These are phyloP conservation scores for Stevia rebaudiana DNA, from an alignment of 140 eudicot genomes.

Conservation along the genomic window DNA sequence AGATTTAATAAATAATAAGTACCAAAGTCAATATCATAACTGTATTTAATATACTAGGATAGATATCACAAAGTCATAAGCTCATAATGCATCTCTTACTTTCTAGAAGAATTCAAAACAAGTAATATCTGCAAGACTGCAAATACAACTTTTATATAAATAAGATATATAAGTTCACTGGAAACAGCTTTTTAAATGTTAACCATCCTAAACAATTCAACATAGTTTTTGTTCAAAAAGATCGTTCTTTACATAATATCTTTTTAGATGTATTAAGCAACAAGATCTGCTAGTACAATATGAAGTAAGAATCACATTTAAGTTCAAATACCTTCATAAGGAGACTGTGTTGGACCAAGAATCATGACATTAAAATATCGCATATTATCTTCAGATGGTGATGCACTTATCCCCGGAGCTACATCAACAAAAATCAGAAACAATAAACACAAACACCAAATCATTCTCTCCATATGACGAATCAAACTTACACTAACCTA, in stretches of 20 bases:
- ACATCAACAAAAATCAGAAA: conserved; percentile 13
- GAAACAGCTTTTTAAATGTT: neutral
- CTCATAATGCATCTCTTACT: neutral
- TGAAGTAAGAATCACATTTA: neutral
- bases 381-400: conserved; percentile 68
- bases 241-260: neutral
- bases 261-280: neutral
- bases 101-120: neutral
- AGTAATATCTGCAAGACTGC: neutral
- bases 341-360: conserved; percentile 65
- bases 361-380: conserved; percentile 63
- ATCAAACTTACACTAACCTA: neutral
- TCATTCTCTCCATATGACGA: neutral
- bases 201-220: conserved; percentile 2
- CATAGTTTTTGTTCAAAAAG: neutral
- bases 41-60: neutral
- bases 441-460: neutral
- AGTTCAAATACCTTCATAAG: conserved; percentile 49
- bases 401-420: conserved; percentile 73
- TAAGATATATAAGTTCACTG: neutral
- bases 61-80: neutral
- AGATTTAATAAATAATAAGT: neutral
- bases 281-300: neutral
- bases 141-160: neutral
- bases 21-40: neutral